Evolutionary conservation across 768 basidiomycete species (phyloP), one percentile per base, ranked within the genome.

Genomic region (Termitomyces sp.): DNA sequence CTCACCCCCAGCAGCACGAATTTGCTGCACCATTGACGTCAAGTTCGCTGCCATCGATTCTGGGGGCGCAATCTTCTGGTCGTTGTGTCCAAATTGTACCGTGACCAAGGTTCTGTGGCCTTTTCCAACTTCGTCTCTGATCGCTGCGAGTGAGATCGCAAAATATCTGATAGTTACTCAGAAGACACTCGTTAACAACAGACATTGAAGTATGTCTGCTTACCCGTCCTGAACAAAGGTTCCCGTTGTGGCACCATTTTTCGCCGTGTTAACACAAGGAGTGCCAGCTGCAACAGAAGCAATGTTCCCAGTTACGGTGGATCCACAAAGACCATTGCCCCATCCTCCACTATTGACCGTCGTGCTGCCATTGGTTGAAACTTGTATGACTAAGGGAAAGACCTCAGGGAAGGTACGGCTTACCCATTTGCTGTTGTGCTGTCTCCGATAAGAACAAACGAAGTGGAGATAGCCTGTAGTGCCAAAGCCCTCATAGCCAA

Each of bases 81-180:
- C 71, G 44, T 73, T 76, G 57, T 76, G 74, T 0, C 75, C 75
- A 45, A 77, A 77, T 49, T 75, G 74, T 21, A 77, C 66, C 0
- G 74, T 77, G 14, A 72, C 71, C 17, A 70, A 58, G 2, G 72
- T 74, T 22, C 70, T 60, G 21, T 69, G 62, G 21, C 67, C 71
- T 56, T 70, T 71, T 14, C 68, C 67, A 8, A 76, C 66, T 60
- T 74, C 69, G 19, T 57, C 61, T 56, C 65, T 53, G 48, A 76
- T 50, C 24, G 48, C n/a, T 14, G 48, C 24, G 6, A 50, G 48
- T 19, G 48, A 50, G 11, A 7, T 50, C 19, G 48, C 37, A 28
- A 38, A 40, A 28, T 50, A 40, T 26, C 48, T 50, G 24, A 26
- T 19, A 4, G 22, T 38, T 19, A 8, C 14, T 40, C 11, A 14